Conservation (phyloP, 192 early-diverging fungal species). For the Geranomyces michiganensis region DNA sequence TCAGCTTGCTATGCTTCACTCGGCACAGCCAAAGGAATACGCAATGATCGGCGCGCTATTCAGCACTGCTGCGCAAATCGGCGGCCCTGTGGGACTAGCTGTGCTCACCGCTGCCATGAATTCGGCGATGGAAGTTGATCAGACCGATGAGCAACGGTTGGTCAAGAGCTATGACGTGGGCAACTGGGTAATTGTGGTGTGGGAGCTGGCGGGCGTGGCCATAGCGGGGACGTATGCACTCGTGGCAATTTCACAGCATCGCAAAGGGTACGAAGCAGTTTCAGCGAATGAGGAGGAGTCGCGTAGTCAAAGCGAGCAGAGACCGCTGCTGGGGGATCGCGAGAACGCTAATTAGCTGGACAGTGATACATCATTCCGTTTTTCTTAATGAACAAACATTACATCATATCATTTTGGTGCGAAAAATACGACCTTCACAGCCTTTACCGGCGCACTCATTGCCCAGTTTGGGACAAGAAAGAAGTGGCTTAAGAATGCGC, state of each 20-base stretch:
- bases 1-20: conserved; percentile 6
- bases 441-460: no score
- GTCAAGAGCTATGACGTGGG: conserved; percentile 1
- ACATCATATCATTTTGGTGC: no score
- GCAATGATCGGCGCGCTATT: conserved; percentile 2
- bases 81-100: conserved; percentile 10
- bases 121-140: background rate
- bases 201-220: conserved; percentile 7
- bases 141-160: conserved; percentile 1
- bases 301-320: no score
- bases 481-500: no score
- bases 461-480: no score
- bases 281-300: no score
- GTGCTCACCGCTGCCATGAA: conserved; percentile 7
- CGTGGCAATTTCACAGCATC: background rate
- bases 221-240: background rate
- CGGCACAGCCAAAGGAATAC: background rate
- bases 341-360: no score
- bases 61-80: conserved; percentile 7
- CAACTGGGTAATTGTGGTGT: conserved; percentile 1
- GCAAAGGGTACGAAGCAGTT: no score
- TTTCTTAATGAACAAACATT: no score
- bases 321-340: no score
- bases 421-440: no score
- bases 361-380: no score